These are phyloP conservation scores for Pestalotiopsis sp. DNA, from an alignment of 2,329 filamentous ascomycete genomes.

Conservation along the genomic window DNA sequence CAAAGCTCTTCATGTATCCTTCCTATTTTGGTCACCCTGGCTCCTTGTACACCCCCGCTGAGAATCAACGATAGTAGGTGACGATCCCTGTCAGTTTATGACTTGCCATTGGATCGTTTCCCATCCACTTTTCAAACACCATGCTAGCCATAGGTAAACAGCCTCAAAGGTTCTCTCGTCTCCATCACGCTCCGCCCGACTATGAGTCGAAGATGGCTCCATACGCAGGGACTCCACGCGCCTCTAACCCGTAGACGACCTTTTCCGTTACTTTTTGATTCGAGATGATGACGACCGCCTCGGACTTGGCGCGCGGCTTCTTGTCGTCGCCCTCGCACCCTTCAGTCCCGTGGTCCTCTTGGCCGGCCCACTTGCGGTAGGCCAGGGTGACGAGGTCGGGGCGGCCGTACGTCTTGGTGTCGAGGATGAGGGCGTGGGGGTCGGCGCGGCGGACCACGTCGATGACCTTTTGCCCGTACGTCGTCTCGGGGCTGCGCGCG, in stretches of 20 bases:
- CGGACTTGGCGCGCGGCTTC: constrained; percentile 17
- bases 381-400: constrained; percentile 33
- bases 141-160: too few species aligned
- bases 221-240: constrained; percentile 34
- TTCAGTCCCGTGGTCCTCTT: not conserved
- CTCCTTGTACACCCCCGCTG: too few species aligned
- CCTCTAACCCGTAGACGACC: constrained; percentile 33
- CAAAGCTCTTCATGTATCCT: too few species aligned
- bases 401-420: constrained; percentile 31
- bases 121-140: too few species aligned
- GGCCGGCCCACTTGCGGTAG: constrained; percentile 12
- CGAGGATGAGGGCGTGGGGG: constrained; percentile 33
- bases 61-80: too few species aligned
- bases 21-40: too few species aligned
- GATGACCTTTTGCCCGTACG: constrained; percentile 33
- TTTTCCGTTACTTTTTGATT: constrained; percentile 34
- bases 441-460: constrained; percentile 29
- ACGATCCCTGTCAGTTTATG: too few species aligned
- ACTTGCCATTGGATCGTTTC: too few species aligned
- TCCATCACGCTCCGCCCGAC: not conserved
- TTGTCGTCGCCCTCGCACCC: constrained; percentile 21
- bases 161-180: too few species aligned
- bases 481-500: constrained; percentile 33
- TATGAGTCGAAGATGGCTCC: constrained; percentile 38
- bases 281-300: constrained; percentile 38